These are phyloP conservation scores for Aspergillus steynii DNA, from an alignment of 495 filamentous ascomycete species.

Conservation along the genomic window DNA sequence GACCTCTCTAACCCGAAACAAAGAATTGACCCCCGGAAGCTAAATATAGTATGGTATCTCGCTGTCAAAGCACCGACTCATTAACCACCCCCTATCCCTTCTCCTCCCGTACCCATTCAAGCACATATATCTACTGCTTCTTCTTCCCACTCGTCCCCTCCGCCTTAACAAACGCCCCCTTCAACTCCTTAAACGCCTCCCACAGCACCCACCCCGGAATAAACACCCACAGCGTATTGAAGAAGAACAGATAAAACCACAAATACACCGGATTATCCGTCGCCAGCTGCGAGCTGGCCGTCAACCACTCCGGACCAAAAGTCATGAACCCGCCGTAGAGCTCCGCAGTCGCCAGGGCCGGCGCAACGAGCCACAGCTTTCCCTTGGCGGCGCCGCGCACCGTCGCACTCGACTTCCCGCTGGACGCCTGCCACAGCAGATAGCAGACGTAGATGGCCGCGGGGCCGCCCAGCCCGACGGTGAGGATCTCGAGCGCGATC, in stretches of 20 bases:
- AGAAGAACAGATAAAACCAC: slow-evolving; percentile 87
- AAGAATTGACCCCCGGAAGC: neutral
- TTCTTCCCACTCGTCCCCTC: neutral
- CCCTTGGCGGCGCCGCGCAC: slow-evolving; percentile 44
- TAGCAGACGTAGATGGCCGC: slow-evolving; percentile 71
- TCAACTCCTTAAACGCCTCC: slow-evolving; percentile 62
- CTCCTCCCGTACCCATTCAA: neutral
- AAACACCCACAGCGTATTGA: slow-evolving; percentile 88
- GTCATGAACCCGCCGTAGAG: slow-evolving; percentile 97
- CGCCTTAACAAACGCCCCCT: slow-evolving; percentile 48
- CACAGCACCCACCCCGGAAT: slow-evolving; percentile 76
- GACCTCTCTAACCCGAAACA: neutral
- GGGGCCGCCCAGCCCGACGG: slow-evolving; percentile 75
- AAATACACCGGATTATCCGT: slow-evolving; percentile 81
- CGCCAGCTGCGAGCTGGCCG: slow-evolving; percentile 71
- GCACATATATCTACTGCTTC: neutral
- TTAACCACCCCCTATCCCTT: too few relatives aligned
- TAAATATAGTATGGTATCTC: neutral
- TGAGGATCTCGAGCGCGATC: slow-evolving; percentile 81
- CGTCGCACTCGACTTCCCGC: slow-evolving; percentile 17
- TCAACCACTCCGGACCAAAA: slow-evolving; percentile 92
- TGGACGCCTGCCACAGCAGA: slow-evolving; percentile 47
- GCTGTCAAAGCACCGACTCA: neutral
- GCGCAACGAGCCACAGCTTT: slow-evolving; percentile 67
- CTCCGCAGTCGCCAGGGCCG: slow-evolving; percentile 85